Evolutionary conservation across 2,329 filamentous ascomycete genomes (phyloP).

Genomic region (Ciborinia camelliae): DNA sequence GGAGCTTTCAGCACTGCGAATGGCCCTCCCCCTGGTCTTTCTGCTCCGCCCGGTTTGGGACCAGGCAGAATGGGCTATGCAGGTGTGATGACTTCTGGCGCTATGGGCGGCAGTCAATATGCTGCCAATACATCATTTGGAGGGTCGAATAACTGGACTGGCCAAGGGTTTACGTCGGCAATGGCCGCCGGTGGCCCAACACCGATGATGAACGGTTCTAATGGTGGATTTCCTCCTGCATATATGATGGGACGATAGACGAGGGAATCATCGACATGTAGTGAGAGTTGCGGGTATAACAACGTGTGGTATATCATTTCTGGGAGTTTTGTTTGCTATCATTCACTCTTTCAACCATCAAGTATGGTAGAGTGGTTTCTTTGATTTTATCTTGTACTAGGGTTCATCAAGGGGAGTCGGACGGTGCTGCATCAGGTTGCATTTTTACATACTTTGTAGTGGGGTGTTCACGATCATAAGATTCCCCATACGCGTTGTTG

Average conservation of each 20-base stretch:
- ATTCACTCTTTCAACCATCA: background rate
- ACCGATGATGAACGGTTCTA: conserved; percentile 34
- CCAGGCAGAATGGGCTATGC: conserved; percentile 34
- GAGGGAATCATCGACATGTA: conserved; percentile 3
- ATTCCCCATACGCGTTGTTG: conserved; percentile 37
- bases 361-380: conserved; percentile 20
- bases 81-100: conserved; percentile 26
- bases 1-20: conserved; percentile 43
- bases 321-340: conserved; percentile 24
- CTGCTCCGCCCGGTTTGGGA: conserved; percentile 68
- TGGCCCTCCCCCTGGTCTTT: conserved; percentile 75
- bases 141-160: conserved; percentile 34
- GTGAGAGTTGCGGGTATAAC: conserved; percentile 1
- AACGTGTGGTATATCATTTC: conserved; percentile 18
- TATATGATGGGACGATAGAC: conserved; percentile 40
- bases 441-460: conserved; percentile 34
- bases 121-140: conserved; percentile 27
- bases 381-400: conserved; percentile 26
- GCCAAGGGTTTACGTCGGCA: conserved; percentile 29
- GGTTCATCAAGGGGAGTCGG: conserved; percentile 32
- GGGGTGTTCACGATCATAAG: conserved; percentile 37
- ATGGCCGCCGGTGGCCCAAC: conserved; percentile 36
- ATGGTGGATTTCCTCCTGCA: conserved; percentile 36
- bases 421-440: conserved; percentile 33
- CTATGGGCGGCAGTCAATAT: conserved; percentile 32